phyloP scores from a whole-genome alignment of 192 early-diverging fungal genomes.

The Coemansia sp. region DNA sequence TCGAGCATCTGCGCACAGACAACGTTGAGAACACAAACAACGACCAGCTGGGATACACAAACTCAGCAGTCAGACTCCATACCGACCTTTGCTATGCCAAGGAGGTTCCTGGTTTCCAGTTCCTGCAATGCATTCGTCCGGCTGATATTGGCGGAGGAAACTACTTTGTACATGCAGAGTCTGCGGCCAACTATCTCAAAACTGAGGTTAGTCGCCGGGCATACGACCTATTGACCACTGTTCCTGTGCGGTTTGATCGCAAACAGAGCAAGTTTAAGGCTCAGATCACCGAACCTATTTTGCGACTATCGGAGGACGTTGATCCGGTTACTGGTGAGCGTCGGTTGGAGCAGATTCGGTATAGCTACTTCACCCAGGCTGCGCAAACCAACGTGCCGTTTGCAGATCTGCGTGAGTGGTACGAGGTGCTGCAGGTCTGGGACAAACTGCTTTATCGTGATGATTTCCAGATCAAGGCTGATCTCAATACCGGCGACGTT shows the following conservation, averaged over 20 bases:
- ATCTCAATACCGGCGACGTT: constrained; percentile 43
- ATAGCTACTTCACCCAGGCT: constrained; percentile 55
- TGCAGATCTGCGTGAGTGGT: constrained; percentile 50
- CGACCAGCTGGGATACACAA: constrained; percentile 57
- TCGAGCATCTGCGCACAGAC: constrained; percentile 55
- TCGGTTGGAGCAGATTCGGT: constrained; percentile 44
- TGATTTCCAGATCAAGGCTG: constrained; percentile 52
- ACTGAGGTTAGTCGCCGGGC: constrained; percentile 49
- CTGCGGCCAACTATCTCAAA: constrained; percentile 54
- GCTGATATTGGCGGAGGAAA: constrained; percentile 53
- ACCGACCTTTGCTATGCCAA: constrained; percentile 52
- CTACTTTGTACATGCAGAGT: constrained; percentile 56
- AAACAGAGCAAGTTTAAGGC: constrained; percentile 54
- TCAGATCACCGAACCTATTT: constrained; percentile 33
- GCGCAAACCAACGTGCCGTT: constrained; percentile 48
- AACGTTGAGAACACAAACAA: constrained; percentile 54
- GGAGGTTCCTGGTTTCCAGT: constrained; percentile 50
- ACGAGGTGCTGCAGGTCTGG: constrained; percentile 50
- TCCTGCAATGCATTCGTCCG: constrained; percentile 54
- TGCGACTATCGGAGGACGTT: constrained; percentile 30
- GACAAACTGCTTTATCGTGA: constrained; percentile 52
- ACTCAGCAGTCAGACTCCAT: constrained; percentile 48
- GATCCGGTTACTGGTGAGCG: constrained; percentile 27
- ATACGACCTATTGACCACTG: constrained; percentile 52
- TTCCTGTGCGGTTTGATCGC: constrained; percentile 52